These are phyloP conservation scores for Clarireedia paspali DNA, from an alignment of 2,329 filamentous ascomycete genomes.

Conservation along the genomic window DNA sequence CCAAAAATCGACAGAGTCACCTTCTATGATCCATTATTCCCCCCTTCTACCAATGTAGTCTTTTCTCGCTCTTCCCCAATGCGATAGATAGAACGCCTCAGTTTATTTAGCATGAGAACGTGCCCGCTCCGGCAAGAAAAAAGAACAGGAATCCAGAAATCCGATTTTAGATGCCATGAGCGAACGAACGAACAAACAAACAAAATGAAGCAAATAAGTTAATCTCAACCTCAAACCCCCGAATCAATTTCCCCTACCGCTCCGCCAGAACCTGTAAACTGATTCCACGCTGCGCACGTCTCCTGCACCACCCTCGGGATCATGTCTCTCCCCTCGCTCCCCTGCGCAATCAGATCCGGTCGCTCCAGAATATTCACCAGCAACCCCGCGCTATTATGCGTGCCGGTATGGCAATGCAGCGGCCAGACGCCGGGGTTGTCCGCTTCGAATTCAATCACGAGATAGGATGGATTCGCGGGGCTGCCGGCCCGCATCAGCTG, in stretches of 20 bases:
- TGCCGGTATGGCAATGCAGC: conserved; percentile 42
- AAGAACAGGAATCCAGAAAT: no score
- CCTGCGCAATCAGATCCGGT: conserved; percentile 30
- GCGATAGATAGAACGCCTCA: no score
- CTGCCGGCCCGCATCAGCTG: conserved; percentile 33
- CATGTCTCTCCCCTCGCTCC: conserved; percentile 18
- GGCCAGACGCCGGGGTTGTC: conserved; percentile 48
- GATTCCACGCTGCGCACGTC: conserved; percentile 43
- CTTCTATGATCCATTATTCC: no score
- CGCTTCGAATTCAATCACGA: conserved; percentile 38
- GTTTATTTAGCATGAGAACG: no score
- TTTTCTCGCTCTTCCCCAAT: no score
- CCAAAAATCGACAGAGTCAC: no score
- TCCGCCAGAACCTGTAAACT: conserved; percentile 37
- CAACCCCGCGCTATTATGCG: conserved; percentile 38
- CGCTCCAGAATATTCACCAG: conserved; percentile 30
- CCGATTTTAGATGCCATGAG: no score
- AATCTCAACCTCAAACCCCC: conserved; percentile 26
- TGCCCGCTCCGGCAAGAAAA: no score
- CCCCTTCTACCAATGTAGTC: no score
- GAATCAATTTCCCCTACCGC: conserved; percentile 45
- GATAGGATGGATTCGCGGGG: conserved; percentile 29
- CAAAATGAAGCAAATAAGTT: no score
- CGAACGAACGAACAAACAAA: no score
- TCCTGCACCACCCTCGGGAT: conserved; percentile 42